Evolutionary conservation across 257 asterid species (phyloP).

Genomic region (Misopates orontium): DNA sequence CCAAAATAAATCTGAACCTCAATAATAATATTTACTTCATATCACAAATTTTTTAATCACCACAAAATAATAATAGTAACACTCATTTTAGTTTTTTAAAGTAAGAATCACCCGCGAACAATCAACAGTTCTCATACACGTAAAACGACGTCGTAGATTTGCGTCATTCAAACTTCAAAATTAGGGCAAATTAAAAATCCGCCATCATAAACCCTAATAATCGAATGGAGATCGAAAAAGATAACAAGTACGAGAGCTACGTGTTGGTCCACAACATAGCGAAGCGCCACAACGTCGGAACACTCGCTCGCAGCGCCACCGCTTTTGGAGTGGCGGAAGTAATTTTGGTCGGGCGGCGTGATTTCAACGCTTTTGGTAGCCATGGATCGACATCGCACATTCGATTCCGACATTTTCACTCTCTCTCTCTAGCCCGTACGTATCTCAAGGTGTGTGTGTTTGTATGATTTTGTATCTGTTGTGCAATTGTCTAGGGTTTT

Average conservation of each 20-base stretch:
- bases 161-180: too few relatives aligned
- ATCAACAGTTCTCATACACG: too few relatives aligned
- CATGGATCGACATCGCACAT: constrained; percentile 91
- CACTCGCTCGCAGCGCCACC: constrained; percentile 95
- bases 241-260: constrained; percentile 57
- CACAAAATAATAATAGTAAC: too few relatives aligned
- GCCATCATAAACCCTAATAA: too few relatives aligned
- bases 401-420: constrained; percentile 79
- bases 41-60: too few relatives aligned
- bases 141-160: too few relatives aligned
- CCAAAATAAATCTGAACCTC: too few relatives aligned
- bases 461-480: neutral
- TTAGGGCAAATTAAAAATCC: too few relatives aligned
- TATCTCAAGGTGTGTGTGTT: constrained; percentile 62
- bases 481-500: too few relatives aligned
- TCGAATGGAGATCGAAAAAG: constrained; percentile 31
- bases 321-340: constrained; percentile 94
- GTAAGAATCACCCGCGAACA: too few relatives aligned
- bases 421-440: constrained; percentile 67
- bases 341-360: constrained; percentile 84
- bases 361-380: constrained; percentile 95
- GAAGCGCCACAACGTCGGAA: constrained; percentile 97
- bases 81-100: too few relatives aligned
- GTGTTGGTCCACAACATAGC: constrained; percentile 93
- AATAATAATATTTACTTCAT: too few relatives aligned